Conservation (phyloP, 257 asterid species). For the Jacaranda mimosifolia region DNA sequence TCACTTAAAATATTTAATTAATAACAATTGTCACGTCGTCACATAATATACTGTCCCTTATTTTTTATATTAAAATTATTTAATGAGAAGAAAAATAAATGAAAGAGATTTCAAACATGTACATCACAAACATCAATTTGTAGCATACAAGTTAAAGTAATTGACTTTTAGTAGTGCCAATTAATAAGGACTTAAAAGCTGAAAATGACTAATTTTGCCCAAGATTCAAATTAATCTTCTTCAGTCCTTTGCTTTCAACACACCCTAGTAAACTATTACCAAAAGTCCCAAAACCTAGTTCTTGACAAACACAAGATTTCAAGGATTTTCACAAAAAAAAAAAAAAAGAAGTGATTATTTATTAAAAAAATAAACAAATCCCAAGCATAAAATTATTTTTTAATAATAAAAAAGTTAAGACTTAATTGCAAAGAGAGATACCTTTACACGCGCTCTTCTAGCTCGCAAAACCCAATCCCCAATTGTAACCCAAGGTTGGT, state of each 20-base stretch:
- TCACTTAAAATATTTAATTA: too few relatives aligned
- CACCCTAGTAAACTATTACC: not conserved
- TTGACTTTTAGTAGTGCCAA: not conserved
- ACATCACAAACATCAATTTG: not conserved
- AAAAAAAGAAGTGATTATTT: not conserved
- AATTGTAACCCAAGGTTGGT: not conserved
- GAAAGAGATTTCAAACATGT: too few relatives aligned
- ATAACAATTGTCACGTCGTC: too few relatives aligned
- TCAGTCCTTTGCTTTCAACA: not conserved
- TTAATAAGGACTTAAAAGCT: not conserved
- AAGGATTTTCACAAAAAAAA: constrained; percentile 6
- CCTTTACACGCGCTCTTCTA: not conserved
- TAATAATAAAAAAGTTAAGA: not conserved
- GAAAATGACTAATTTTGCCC: constrained; percentile 3
- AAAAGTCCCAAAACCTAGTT: constrained; percentile 8
- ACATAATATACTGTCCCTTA: too few relatives aligned
- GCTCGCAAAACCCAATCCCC: constrained; percentile 21
- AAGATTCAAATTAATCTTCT: not conserved
- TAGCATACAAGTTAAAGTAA: not conserved
- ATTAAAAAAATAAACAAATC: constrained; percentile 7
- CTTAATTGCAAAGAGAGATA: too few relatives aligned
- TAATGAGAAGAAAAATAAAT: too few relatives aligned
- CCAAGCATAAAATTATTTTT: not conserved
- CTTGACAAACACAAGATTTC: constrained; percentile 26
- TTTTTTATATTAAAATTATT: too few relatives aligned